Evolutionary conservation across 805 yeast genomes (phyloP).

Genomic region (Candida michaelii): DNA sequence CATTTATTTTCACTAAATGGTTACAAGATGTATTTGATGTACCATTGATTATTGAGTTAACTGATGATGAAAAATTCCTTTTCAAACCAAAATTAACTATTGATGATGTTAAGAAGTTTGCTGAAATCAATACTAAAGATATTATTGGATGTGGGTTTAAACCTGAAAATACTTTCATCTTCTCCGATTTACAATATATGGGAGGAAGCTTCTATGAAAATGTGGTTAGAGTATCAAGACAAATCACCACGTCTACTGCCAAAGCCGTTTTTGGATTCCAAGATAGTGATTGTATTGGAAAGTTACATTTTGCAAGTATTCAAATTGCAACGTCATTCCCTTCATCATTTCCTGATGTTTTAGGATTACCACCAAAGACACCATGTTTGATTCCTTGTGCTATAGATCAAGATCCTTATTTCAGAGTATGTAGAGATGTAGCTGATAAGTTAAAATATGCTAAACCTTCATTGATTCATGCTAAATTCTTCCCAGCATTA

Average conservation of each 20-base stretch:
- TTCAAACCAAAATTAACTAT: conserved; percentile 90
- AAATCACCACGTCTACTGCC: conserved; percentile 95
- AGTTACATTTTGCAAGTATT: conserved; percentile 89
- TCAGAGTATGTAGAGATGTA: conserved; percentile 95
- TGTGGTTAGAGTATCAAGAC: conserved; percentile 88
- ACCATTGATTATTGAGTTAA: conserved; percentile 89
- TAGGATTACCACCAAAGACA: conserved; percentile 83
- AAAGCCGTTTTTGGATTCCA: conserved; percentile 95
- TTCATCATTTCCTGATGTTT: conserved; percentile 89
- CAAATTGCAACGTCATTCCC: conserved; percentile 97
- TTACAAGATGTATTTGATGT: conserved; percentile 96
- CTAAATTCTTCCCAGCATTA: conserved; percentile 96
- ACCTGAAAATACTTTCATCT: conserved; percentile 91
- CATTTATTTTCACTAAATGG: conserved; percentile 96
- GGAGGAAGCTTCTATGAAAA: conserved; percentile 92
- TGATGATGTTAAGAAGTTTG: conserved; percentile 79
- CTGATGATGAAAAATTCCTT: conserved; percentile 95
- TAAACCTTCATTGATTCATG: conserved; percentile 89
- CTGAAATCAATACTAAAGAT: conserved; percentile 85
- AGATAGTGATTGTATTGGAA: conserved; percentile 94
- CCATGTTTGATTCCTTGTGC: conserved; percentile 99
- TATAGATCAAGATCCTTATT: conserved; percentile 98
- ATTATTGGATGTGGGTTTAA: conserved; percentile 93
- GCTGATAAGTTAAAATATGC: conserved; percentile 88
- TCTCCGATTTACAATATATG: conserved; percentile 91